Base-by-base conservation (phyloP, 2,329 filamentous ascomycete genomes). In the Trichoderma cornu-damae region DNA sequence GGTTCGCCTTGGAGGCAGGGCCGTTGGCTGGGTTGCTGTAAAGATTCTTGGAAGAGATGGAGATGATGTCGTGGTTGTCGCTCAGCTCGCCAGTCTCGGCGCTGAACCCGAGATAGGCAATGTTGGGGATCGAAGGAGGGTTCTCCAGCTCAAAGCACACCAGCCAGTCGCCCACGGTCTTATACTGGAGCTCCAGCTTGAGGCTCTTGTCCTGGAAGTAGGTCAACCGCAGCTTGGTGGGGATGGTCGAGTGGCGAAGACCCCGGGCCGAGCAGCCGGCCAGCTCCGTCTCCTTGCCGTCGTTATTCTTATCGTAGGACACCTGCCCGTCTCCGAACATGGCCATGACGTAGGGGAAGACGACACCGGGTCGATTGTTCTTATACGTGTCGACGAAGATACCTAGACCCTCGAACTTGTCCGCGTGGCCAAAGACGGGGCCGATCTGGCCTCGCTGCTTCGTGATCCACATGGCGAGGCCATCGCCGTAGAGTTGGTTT, bases 341-440 rank as follows among this genome's bases (percentile, higher is more conserved):
- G 61, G 92, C 93, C 92, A 97, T 96, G 67, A 99, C 88, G 70
- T 96, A 96, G 50, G 94, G 94, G 75, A 99, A 99, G 46, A 96
- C 89, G 40, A 90, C 88, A 42, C 94, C 94, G 0, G 94, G 93
- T 12, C 94, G 86, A 78, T 96, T 96, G 79, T 99, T 99, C 85
- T 99, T 99, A 81, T 99, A 99, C 43, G 94, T 99, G 72, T 99
- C 94, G 76, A 99, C 84, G 78, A 96, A 97, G 73, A 99, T 82
- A 55, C 91, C 94, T 46, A 99, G 81, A 4, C 94, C 94, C 72
- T 99, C 93, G 66, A 97, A 99, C 62, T 84, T 84, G 75, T 99
- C 93, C 28, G 81, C 79, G 64, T 86, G 87, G 50, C 94, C 94
- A 73, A 99, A 99, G 35, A 99, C 93, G 9, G 85, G 81, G 14